A percentile compares a stretch with the other conserved stretches of the same genome.
phyloP scores from a whole-genome alignment of 1,139 yeast genomes.

The Sugiyamaella castrensis region DNA sequence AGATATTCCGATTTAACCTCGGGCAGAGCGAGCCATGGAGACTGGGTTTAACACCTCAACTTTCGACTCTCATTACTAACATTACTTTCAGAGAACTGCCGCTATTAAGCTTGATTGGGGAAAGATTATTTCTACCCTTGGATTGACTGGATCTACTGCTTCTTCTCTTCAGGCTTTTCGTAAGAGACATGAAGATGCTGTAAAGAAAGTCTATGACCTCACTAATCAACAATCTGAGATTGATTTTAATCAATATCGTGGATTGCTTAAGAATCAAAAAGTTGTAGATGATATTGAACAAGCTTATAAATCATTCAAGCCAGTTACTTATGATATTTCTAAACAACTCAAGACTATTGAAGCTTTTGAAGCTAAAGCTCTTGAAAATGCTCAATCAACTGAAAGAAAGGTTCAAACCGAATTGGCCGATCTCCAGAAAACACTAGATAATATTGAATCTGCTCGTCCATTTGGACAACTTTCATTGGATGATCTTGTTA shows the following conservation, averaged over 20 bases:
- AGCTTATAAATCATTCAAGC: constrained; percentile 72
- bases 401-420: constrained; percentile 86
- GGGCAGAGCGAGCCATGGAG: not conserved
- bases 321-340: constrained; percentile 79
- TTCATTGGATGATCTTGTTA: constrained; percentile 89
- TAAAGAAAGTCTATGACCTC: constrained; percentile 70
- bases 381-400: constrained; percentile 93
- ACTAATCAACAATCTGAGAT: constrained; percentile 70
- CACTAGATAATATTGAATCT: constrained; percentile 87
- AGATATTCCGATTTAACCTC: no score
- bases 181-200: constrained; percentile 98
- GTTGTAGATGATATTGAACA: constrained; percentile 79
- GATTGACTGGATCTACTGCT: constrained; percentile 91
- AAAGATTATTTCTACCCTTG: constrained; percentile 80
- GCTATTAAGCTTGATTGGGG: constrained; percentile 95
- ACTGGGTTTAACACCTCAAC: not conserved
- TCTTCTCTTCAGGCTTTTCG: constrained; percentile 85
- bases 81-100: constrained; percentile 47
- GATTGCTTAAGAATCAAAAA: constrained; percentile 73
- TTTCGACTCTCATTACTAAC: not conserved
- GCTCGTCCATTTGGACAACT: constrained; percentile 98
- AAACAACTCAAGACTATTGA: constrained; percentile 90
- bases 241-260: constrained; percentile 79
- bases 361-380: constrained; percentile 90
- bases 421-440: constrained; percentile 78